Conservation (phyloP, 1,139 yeast genomes). For the Blastobotrys illinoisensis region DNA sequence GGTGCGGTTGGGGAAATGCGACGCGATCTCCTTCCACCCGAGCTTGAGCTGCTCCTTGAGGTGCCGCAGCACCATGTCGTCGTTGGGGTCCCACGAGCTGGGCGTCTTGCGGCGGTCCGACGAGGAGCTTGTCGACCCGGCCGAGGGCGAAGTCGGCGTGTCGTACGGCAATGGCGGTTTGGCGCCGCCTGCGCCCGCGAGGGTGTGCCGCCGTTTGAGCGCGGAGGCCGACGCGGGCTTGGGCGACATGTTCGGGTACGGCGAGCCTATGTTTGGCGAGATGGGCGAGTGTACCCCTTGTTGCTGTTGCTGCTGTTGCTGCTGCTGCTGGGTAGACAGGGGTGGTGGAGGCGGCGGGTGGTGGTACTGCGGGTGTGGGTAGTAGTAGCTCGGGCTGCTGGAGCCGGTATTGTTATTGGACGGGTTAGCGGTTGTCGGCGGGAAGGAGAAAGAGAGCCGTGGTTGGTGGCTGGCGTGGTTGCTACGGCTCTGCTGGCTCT, state of each 20-base stretch:
- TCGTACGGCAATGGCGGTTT: background rate
- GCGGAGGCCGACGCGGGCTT: background rate
- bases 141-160: background rate
- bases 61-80: constrained; percentile 61
- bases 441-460: background rate
- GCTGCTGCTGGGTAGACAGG: background rate
- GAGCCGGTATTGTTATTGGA: background rate
- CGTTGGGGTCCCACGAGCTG: constrained; percentile 74
- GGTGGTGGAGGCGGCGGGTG: background rate
- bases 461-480: background rate
- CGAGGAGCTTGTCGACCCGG: background rate
- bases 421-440: background rate
- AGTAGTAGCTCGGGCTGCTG: background rate
- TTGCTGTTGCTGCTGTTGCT: background rate
- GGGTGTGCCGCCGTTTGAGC: background rate
- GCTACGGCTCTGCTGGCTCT: no score
- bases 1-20: constrained; percentile 63
- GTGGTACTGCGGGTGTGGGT: background rate
- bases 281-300: background rate
- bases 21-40: constrained; percentile 79
- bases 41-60: constrained; percentile 65
- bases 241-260: background rate
- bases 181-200: background rate
- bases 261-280: background rate
- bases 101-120: constrained; percentile 41